These are phyloP conservation scores for Drechmeria coniospora DNA, from an alignment of 2,329 filamentous ascomycete species.

Conservation along the genomic window DNA sequence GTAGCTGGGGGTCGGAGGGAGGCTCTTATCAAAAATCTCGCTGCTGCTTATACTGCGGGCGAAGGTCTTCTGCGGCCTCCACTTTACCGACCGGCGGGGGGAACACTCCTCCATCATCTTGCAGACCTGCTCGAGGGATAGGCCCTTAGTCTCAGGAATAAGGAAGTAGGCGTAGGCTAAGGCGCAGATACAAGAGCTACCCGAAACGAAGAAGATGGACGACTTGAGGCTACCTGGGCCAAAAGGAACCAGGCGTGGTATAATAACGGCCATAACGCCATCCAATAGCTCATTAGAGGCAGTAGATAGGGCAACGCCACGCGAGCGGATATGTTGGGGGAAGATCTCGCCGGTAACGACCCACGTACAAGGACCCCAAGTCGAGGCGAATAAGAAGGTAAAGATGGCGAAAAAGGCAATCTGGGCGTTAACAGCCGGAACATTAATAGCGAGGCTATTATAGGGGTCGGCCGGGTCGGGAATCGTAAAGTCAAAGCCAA, in stretches of 20 bases:
- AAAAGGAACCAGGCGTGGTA: slow-evolving; percentile 52
- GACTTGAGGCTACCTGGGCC: slow-evolving; percentile 50
- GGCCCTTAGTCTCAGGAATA: slow-evolving; percentile 59
- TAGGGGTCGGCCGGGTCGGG: slow-evolving; percentile 25
- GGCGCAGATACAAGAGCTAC: slow-evolving; percentile 44
- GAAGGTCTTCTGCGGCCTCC: slow-evolving; percentile 59
- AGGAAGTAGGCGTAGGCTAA: slow-evolving; percentile 58
- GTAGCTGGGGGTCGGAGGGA: too few species aligned
- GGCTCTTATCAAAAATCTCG: slow-evolving; percentile 18
- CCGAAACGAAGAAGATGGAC: slow-evolving; percentile 65
- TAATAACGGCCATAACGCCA: slow-evolving; percentile 55
- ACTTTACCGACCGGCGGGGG: slow-evolving; percentile 60
- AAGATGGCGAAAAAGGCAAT: slow-evolving; percentile 84
- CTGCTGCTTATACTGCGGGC: slow-evolving; percentile 26
- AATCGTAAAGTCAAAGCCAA: slow-evolving; percentile 36
- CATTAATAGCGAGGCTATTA: slow-evolving; percentile 32
- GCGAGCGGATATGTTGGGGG: slow-evolving; percentile 75
- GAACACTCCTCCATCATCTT: slow-evolving; percentile 81
- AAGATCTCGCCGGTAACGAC: slow-evolving; percentile 81
- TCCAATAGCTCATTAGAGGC: slow-evolving; percentile 91
- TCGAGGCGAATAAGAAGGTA: slow-evolving; percentile 84
- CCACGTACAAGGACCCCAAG: slow-evolving; percentile 75
- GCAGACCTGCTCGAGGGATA: slow-evolving; percentile 67
- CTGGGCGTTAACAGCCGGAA: slow-evolving; percentile 48
- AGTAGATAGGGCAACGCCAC: slow-evolving; percentile 74